Conservation (phyloP, 2,329 filamentous ascomycete genomes). For the Sordariomycetes sp. region DNA sequence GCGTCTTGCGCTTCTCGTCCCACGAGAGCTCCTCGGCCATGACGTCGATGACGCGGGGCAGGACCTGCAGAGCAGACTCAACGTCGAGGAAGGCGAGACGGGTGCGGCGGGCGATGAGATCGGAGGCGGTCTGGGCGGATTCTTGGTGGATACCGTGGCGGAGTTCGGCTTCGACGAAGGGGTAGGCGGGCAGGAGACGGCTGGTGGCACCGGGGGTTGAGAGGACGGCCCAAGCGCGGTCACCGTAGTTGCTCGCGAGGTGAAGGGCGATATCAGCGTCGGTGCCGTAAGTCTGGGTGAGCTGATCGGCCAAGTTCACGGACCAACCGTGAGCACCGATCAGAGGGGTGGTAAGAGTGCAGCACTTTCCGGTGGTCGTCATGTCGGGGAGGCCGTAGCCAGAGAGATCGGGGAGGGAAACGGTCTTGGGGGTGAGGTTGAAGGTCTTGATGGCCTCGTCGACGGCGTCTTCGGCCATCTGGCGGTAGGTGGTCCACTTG, state of each 20-base stretch:
- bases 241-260: constrained; percentile 31
- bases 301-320: constrained; percentile 19
- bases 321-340: constrained; percentile 67
- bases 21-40: constrained; percentile 63
- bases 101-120: constrained; percentile 62
- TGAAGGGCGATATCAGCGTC: constrained; percentile 30
- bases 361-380: constrained; percentile 59
- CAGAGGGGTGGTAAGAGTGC: constrained; percentile 65
- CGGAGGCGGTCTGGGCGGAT: constrained; percentile 63
- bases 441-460: constrained; percentile 67
- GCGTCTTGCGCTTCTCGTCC: constrained; percentile 47
- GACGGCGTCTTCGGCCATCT: constrained; percentile 81
- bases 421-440: constrained; percentile 40
- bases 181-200: constrained; percentile 56
- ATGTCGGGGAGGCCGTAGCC: constrained; percentile 42
- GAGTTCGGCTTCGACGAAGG: constrained; percentile 66
- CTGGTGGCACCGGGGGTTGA: constrained; percentile 41
- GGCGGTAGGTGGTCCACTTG: constrained; percentile 84
- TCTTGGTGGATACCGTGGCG: constrained; percentile 64
- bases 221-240: constrained; percentile 64
- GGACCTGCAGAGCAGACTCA: constrained; percentile 57
- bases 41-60: constrained; percentile 62
- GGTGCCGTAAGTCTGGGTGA: constrained; percentile 24
- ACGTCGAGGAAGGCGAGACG: constrained; percentile 70
- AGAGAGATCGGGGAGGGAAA: constrained; percentile 53